These are phyloP conservation scores for Dalechampia spathulata DNA, from an alignment of 441 rosid species.

Conservation along the genomic window DNA sequence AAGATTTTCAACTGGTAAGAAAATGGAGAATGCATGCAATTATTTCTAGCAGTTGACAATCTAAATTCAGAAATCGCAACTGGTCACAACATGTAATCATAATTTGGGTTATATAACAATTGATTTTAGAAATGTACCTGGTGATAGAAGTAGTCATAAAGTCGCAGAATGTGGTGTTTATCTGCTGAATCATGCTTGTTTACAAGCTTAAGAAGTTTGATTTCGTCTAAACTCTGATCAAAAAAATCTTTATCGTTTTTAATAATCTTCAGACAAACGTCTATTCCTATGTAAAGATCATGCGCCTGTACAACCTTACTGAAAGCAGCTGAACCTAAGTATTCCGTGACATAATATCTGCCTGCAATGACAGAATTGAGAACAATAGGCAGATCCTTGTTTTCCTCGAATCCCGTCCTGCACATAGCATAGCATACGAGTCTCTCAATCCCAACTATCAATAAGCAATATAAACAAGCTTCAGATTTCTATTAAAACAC, in stretches of 20 bases:
- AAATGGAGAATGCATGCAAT: neutral
- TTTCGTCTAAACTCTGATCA: conserved; percentile 95
- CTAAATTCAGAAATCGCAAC: no score
- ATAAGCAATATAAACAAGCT: conserved; percentile 15
- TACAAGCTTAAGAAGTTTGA: conserved; percentile 82
- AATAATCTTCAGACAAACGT: conserved; percentile 88
- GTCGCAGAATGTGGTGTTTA: conserved; percentile 71
- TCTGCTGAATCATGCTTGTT: conserved; percentile 85
- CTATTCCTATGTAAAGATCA: conserved; percentile 61
- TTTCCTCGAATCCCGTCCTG: conserved; percentile 97
- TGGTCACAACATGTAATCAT: no score
- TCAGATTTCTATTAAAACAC: conserved; percentile 12
- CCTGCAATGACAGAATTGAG: conserved; percentile 72
- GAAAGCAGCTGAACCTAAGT: conserved; percentile 93
- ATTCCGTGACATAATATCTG: conserved; percentile 82
- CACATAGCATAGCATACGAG: conserved; percentile 17
- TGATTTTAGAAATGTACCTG: conserved; percentile 34
- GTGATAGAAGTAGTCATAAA: conserved; percentile 90
- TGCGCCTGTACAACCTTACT: conserved; percentile 91
- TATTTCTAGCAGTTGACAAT: neutral
- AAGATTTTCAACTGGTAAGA: no score
- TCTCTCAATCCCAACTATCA: conserved; percentile 1
- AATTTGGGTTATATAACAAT: no score
- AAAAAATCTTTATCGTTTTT: conserved; percentile 95
- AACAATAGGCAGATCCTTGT: conserved; percentile 71